Evolutionary conservation across 257 asterid genomes (phyloP), one percentile per base, ranked within the genome.

Genomic region (Solanum lignicaule): DNA sequence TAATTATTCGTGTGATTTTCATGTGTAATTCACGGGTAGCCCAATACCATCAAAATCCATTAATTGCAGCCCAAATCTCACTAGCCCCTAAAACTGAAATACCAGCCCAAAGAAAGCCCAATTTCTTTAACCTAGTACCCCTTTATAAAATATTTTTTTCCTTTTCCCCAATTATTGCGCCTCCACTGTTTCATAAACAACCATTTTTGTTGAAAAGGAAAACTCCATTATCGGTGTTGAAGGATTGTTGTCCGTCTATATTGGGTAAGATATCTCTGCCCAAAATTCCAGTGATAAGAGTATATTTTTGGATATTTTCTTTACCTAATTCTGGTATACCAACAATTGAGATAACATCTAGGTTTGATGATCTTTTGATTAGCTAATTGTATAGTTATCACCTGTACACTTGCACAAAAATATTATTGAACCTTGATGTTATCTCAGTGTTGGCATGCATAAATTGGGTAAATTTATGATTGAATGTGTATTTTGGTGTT

Each of bases 401-500:
- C n/a, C 9, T 66, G 35, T 2, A 29, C 11, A 6, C 23, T n/a
- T 76, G 58, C 20, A 38, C 23, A 38, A 38, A 76, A 38, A 9
- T 38, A 78, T 25, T 78, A 52, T 41, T 41, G 35, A 38, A n/a
- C 35, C 35, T 76, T 48, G 83, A 76, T n/a, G 60, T 76, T 76
- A 76, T 76, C 83, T 76, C 83, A 76, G 83, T 76, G 83, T 76
- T 76, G 83, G 83, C 33, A 76, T 76, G 83, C 83, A 76, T 76
- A 39, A n/a, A 43, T n/a, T 76, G 65, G 84, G 25, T 78, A 78
- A 76, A 69, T 32, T 25, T 55, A 25, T 78, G 21, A 6, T 16
- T 76, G 60, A 76, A 14, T 78, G 18, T 41, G 18, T 41, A 14
- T 41, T 78, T 14, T 39, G 36, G n/a, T 25, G 4, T 39, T 78